These are phyloP conservation scores for Erysimum pusillum DNA, from an alignment of 441 rosid species.

Conservation along the genomic window DNA sequence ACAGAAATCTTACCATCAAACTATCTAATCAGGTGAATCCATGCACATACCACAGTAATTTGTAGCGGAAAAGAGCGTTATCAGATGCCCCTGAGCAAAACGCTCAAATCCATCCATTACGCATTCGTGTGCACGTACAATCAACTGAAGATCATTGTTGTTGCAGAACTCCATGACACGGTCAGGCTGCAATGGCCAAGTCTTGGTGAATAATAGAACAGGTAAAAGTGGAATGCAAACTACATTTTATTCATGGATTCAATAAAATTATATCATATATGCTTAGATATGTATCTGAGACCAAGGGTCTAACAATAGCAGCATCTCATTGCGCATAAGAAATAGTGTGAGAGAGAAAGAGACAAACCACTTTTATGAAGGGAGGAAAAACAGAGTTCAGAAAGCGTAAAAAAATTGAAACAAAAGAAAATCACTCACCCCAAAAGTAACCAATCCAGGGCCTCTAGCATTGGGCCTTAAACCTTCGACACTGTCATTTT, in stretches of 20 bases:
- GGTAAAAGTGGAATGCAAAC: constrained; percentile 19
- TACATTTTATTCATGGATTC: constrained; percentile 10
- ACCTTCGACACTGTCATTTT: constrained; percentile 99
- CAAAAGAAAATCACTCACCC: constrained; percentile 64
- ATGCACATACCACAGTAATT: constrained; percentile 88
- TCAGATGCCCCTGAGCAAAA: constrained; percentile 97
- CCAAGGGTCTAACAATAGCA: constrained; percentile 3
- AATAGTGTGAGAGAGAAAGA: background rate
- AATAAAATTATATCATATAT: constrained; percentile 10
- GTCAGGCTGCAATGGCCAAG: constrained; percentile 75
- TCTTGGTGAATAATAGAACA: constrained; percentile 30
- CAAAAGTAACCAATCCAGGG: constrained; percentile 97
- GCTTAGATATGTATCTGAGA: constrained; percentile 1
- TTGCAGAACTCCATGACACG: constrained; percentile 99
- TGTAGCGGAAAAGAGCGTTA: constrained; percentile 98
- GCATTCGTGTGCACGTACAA: constrained; percentile 98
- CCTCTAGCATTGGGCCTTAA: constrained; percentile 99
- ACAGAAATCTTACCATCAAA: background rate
- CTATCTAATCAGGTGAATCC: constrained; percentile 8
- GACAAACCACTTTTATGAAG: background rate
- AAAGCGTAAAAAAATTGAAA: constrained; percentile 5
- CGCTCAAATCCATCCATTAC: constrained; percentile 99
- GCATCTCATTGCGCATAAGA: constrained; percentile 15
- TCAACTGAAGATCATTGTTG: constrained; percentile 98
- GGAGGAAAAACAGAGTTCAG: background rate